Base-by-base conservation (phyloP, 2,329 filamentous ascomycete species). In the Fusarium sp. region DNA sequence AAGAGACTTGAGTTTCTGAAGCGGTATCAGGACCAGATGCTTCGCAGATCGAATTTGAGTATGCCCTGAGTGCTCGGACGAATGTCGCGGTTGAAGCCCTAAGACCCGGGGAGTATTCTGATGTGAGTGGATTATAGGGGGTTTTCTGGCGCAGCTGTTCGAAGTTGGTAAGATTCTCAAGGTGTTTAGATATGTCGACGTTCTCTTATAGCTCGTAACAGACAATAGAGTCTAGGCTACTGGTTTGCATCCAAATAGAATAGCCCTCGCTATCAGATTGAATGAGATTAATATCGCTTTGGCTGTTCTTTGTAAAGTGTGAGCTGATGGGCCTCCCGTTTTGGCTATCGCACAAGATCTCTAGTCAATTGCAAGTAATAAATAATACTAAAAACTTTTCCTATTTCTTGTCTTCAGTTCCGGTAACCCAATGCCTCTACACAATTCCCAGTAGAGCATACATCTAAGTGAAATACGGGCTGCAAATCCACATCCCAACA, bases 61-160 rank as follows among this genome's bases (percentile, higher is more conserved):
- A 19, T 12, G 11, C 23, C 14, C 18, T 33, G 11, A 49, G 46
- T 19, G n/a, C 29, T 12, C 11, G 29, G n/a, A 49, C 29, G 4
- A 1, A 7, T 19, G 4, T 23, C 19, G 4, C 29, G 16, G 8
- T 14, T 10, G 21, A 23, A 10, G 29, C 6, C 3, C 29, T 23
- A 9, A 49, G 46, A 10, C 29, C 46, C 2, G 10, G 10, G 3
- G 29, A 12, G 4, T 1, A 21, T 11, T 15, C 4, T 27, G 0
- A 25, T 21, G 1, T 9, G 3, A 27, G 0, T 15, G 9, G 12
- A 27, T 21, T 10, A 15, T 7, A 27, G 5, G 25, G 2, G 8
- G 4, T 4, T 10, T 3, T 10, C 4, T 0, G 12, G 11, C 14
- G 9, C 8, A 10, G 3, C 14, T 7, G 0, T 6, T 27, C 9